phyloP scores from a whole-genome alignment of 1,284 basidiomycete genomes.

The Rhodotorula sp. region DNA sequence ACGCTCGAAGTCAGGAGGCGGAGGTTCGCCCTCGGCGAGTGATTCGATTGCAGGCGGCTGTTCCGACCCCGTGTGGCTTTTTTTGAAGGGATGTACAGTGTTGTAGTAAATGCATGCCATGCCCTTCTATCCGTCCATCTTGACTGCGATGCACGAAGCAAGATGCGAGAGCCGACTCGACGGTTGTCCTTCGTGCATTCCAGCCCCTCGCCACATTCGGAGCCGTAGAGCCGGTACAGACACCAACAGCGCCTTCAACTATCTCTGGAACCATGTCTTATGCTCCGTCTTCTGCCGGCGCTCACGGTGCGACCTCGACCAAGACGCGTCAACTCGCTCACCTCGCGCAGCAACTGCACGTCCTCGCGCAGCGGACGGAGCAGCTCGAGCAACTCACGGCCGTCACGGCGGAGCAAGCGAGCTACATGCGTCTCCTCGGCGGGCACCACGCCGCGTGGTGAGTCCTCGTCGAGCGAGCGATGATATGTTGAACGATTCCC shows the following conservation, averaged over 20 bases:
- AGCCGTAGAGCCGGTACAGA: too few species aligned
- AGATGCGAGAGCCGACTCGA: too few species aligned
- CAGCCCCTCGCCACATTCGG: neutral
- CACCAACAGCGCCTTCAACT: neutral
- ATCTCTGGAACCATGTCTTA: neutral
- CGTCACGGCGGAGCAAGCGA: constrained; percentile 37
- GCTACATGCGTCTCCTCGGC: constrained; percentile 33
- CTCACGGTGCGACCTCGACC: neutral
- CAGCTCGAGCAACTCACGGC: constrained; percentile 30
- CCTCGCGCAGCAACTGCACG: constrained; percentile 26
- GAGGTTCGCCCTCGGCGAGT: constrained; percentile 16
- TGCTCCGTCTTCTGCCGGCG: neutral
- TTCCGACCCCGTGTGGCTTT: too few species aligned
- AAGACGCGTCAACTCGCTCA: constrained; percentile 24
- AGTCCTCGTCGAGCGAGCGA: constrained; percentile 1
- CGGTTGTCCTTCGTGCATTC: too few species aligned
- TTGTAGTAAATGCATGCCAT: too few species aligned
- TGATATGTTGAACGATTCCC: neutral
- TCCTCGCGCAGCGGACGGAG: constrained; percentile 25
- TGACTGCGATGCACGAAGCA: too few species aligned
- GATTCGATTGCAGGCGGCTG: neutral
- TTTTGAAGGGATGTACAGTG: neutral
- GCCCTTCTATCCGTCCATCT: neutral
- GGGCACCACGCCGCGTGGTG: constrained; percentile 34
- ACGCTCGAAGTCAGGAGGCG: constrained; percentile 58